Percentiles rank a stretch among this genome's conserved stretches.
phyloP scores from a whole-genome alignment of 768 basidiomycete species.

The Psilocybe cubensis region DNA sequence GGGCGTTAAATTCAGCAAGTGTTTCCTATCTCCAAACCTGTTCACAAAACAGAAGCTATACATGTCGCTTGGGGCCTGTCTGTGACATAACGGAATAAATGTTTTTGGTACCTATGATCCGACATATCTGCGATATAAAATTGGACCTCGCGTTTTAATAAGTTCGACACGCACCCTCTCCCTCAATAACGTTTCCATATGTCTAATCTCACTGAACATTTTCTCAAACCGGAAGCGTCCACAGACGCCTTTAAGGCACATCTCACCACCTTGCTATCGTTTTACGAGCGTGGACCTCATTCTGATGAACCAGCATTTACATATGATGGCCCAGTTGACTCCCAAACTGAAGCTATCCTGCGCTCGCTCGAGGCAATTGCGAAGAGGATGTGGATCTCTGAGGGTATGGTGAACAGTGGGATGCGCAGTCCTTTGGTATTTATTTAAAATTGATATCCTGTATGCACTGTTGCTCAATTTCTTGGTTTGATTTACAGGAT shows the following conservation, averaged over 20 bases:
- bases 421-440: not conserved
- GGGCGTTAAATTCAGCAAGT: too few relatives aligned
- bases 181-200: too few relatives aligned
- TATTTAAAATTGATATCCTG: not conserved
- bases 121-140: too few relatives aligned
- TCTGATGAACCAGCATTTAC: conserved; percentile 46
- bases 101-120: too few relatives aligned
- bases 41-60: too few relatives aligned
- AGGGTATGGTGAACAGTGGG: conserved; percentile 40
- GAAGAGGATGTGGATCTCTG: conserved; percentile 58
- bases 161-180: too few relatives aligned
- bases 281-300: conserved; percentile 57
- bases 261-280: conserved; percentile 58
- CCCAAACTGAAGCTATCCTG: conserved; percentile 60
- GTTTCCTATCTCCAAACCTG: too few relatives aligned
- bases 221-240: not conserved
- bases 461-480: not conserved
- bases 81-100: too few relatives aligned
- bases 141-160: too few relatives aligned
- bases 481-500: not conserved
- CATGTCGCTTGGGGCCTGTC: too few relatives aligned
- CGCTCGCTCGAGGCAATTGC: conserved; percentile 54
- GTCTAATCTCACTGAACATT: not conserved
- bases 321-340: conserved; percentile 54
- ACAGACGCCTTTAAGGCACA: conserved; percentile 37